These are phyloP conservation scores for Coemansia sp. DNA, from an alignment of 192 early-diverging fungal species.

Conservation along the genomic window DNA sequence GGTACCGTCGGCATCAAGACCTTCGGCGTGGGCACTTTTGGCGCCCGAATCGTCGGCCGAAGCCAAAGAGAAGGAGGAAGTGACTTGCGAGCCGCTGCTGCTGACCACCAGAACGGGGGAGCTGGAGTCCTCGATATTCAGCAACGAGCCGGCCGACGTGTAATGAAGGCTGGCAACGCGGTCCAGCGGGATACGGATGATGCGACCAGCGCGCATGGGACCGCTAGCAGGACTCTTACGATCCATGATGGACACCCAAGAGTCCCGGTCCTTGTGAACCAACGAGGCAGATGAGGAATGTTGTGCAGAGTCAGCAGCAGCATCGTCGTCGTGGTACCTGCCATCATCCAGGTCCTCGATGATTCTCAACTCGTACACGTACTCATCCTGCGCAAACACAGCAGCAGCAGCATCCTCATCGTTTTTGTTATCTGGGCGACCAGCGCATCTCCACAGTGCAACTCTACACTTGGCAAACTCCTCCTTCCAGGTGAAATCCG, in stretches of 20 bases:
- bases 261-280: background rate
- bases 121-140: slow-evolving; percentile 74
- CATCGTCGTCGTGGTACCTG: slow-evolving; percentile 63
- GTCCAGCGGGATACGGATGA: slow-evolving; percentile 47
- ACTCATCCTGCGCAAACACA: background rate
- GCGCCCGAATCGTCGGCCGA: background rate
- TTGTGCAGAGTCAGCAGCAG: slow-evolving; percentile 17
- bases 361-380: slow-evolving; percentile 61
- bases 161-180: slow-evolving; percentile 66
- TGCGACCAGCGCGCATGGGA: slow-evolving; percentile 13
- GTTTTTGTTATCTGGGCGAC: background rate
- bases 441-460: slow-evolving; percentile 24
- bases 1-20: background rate
- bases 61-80: background rate
- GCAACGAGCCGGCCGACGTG: slow-evolving; percentile 66
- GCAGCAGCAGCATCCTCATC: background rate
- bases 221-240: background rate
- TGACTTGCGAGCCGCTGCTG: slow-evolving; percentile 17
- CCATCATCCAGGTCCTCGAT: slow-evolving; percentile 73
- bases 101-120: slow-evolving; percentile 73
- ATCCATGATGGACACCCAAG: slow-evolving; percentile 1
- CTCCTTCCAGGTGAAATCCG: slow-evolving; percentile 82
- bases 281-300: background rate
- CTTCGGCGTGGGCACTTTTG: background rate
- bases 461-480: slow-evolving; percentile 64